phyloP scores from a whole-genome alignment of 116 monocot genomes.

The Posidonia oceanica region DNA sequence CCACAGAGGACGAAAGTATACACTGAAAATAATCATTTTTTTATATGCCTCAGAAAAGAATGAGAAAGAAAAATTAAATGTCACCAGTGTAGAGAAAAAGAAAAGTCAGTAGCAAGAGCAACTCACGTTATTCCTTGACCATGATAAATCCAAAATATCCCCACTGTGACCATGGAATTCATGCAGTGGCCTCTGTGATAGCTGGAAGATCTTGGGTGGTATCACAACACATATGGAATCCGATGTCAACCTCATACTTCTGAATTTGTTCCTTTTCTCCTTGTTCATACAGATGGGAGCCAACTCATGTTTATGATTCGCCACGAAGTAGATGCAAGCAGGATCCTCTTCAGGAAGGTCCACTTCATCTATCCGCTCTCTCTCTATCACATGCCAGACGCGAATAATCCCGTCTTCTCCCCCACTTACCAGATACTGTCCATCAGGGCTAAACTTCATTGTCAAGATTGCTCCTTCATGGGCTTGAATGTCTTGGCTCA shows the following conservation, averaged over 20 bases:
- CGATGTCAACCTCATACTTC: constrained; percentile 16
- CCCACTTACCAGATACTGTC: constrained; percentile 58
- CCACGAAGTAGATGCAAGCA: constrained; percentile 55
- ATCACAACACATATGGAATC: constrained; percentile 58
- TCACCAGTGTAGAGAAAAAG: not conserved
- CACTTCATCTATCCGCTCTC: constrained; percentile 11
- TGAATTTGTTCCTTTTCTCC: constrained; percentile 3
- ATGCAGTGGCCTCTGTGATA: constrained; percentile 58
- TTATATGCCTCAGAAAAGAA: too few species aligned
- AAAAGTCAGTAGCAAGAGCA: too few species aligned
- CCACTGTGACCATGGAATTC: constrained; percentile 63
- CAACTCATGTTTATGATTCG: constrained; percentile 26
- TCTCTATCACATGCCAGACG: constrained; percentile 52
- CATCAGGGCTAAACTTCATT: constrained; percentile 85
- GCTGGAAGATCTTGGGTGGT: constrained; percentile 40
- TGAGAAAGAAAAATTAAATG: too few species aligned
- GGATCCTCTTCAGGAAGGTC: constrained; percentile 47
- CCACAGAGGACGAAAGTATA: constrained; percentile 57
- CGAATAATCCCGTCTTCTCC: constrained; percentile 80
- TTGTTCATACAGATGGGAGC: constrained; percentile 18
- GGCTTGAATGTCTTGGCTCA: constrained; percentile 53
- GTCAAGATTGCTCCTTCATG: constrained; percentile 67
- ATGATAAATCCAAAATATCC: constrained; percentile 53
- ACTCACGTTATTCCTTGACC: constrained; percentile 47
- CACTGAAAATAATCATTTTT: too few species aligned